Conservation (phyloP, 352 stramenopile genomes). For the Aphanomyces stellatus region DNA sequence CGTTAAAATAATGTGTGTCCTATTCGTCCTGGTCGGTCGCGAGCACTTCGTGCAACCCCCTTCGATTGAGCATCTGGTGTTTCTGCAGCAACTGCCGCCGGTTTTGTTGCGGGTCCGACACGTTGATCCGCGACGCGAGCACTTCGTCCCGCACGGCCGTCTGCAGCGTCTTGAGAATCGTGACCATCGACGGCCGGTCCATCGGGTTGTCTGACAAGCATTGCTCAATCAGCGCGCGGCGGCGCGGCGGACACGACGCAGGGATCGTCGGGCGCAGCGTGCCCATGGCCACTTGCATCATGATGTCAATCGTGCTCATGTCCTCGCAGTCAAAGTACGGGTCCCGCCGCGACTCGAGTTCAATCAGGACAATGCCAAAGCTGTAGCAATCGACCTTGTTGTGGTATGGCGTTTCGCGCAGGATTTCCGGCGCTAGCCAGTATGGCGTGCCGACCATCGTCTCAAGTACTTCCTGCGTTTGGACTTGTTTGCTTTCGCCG, state of each 20-base stretch:
- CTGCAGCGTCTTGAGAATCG: slow-evolving; percentile 63
- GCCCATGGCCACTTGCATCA: slow-evolving; percentile 58
- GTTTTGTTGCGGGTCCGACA: slow-evolving; percentile 46
- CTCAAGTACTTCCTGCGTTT: slow-evolving; percentile 34
- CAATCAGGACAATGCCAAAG: slow-evolving; percentile 80
- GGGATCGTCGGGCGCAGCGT: slow-evolving; percentile 59
- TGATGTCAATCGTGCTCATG: slow-evolving; percentile 70
- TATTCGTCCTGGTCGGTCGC: not conserved
- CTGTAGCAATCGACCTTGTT: slow-evolving; percentile 82
- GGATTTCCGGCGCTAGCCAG: slow-evolving; percentile 78
- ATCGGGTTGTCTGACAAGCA: slow-evolving; percentile 56
- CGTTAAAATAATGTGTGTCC: not conserved
- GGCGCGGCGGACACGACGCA: slow-evolving; percentile 38
- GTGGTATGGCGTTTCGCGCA: slow-evolving; percentile 74
- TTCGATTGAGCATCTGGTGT: slow-evolving; percentile 66
- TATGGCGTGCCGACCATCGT: slow-evolving; percentile 79
- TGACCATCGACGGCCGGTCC: slow-evolving; percentile 59
- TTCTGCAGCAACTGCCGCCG: slow-evolving; percentile 62
- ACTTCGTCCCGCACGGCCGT: slow-evolving; percentile 65
- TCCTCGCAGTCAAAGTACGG: slow-evolving; percentile 56
- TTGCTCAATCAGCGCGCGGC: slow-evolving; percentile 53
- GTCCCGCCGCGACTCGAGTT: slow-evolving; percentile 66
- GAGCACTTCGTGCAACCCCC: slow-evolving; percentile 46
- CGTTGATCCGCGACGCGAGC: slow-evolving; percentile 54
- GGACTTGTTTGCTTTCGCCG: slow-evolving; percentile 55